Base-by-base conservation (phyloP, 805 yeast species). In the Saccharomyces mikatae region DNA sequence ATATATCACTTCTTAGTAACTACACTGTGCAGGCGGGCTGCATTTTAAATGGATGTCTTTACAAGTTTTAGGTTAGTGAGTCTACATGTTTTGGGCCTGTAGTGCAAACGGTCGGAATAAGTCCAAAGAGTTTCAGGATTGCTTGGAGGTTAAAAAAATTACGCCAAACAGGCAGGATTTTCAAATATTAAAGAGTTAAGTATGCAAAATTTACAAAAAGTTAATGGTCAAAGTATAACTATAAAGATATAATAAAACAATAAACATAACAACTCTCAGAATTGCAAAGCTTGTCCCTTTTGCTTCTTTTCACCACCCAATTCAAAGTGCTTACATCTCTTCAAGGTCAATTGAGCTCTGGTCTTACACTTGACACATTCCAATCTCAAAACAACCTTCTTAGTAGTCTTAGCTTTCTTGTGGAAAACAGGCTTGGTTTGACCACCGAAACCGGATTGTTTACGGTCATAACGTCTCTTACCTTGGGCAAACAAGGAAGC, bases 391-490 rank as follows among this genome's bases (percentile, higher is more conserved):
- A 94, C 99, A 77, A 94, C 96, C 88, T 94, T 94, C 90, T 94
- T 94, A 84, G 99, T 94, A 71, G 98, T 94, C 90, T 94, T 94
- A 73, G 99, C 99, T 81, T 94, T 94, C 89, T 94, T 94, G 88
- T 90, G 98, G 97, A 94, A 94, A 81, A 94, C 87, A 76, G 86
- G 99, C 85, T 90, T 94, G 81, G 99, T 94, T 84, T 94, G 99
- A 89, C 99, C 99, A 89, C 99, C 99, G 82, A 84, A 94, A 90
- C 99, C 99, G 73, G 87, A 77, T 84, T 94, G 99, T 82, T 94
- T 94, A 82, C 99, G 96, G 92, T 94, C 99, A 84, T 94, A 94
- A 85, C 99, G 91, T 86, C 99, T 90, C 92, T 95, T 94, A 87
- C 99, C 99, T 83, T 94, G 98, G 71, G 98, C 97, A 76, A 84